phyloP scores from a whole-genome alignment of 2,329 filamentous ascomycete genomes.

The Chrysoporthe austroafricana region DNA sequence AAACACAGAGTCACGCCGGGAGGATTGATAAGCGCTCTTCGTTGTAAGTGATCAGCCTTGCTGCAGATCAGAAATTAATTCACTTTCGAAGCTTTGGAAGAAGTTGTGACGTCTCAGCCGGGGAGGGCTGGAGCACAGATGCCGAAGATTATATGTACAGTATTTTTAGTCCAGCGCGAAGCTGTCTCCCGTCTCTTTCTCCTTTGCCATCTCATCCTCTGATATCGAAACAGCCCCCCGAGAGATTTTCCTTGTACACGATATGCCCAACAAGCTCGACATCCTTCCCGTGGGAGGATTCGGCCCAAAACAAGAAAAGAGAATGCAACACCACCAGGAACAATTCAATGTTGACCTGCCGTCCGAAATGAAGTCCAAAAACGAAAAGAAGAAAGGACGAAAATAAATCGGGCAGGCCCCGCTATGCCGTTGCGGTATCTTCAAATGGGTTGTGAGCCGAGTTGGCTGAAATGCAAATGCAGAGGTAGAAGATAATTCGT shows the following conservation, averaged over 20 bases:
- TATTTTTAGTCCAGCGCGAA: slow-evolving; percentile 6
- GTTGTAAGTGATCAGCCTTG: slow-evolving; percentile 19
- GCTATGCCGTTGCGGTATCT: slow-evolving; percentile 29
- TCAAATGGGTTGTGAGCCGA: slow-evolving; percentile 20
- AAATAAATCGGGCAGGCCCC: slow-evolving; percentile 24
- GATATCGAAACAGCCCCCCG: slow-evolving; percentile 14
- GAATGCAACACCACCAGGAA: neutral
- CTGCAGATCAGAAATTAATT: slow-evolving; percentile 25
- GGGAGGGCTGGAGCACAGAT: slow-evolving; percentile 11
- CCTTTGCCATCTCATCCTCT: neutral
- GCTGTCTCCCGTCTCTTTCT: neutral
- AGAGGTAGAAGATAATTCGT: slow-evolving; percentile 27
- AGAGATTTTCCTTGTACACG: slow-evolving; percentile 20
- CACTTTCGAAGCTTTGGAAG: slow-evolving; percentile 23
- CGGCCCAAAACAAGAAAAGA: neutral
- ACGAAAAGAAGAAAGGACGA: slow-evolving; percentile 4
- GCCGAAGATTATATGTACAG: slow-evolving; percentile 26
- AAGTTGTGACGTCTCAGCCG: slow-evolving; percentile 7
- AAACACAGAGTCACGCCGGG: neutral
- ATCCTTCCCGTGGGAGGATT: neutral
- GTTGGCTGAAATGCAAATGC: slow-evolving; percentile 27
- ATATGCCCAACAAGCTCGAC: slow-evolving; percentile 10
- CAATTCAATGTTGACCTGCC: neutral
- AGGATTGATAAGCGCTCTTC: neutral
- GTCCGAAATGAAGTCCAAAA: neutral